phyloP scores from a whole-genome alignment of 2,329 filamentous ascomycete genomes.

The Cytospora paraplurivora region DNA sequence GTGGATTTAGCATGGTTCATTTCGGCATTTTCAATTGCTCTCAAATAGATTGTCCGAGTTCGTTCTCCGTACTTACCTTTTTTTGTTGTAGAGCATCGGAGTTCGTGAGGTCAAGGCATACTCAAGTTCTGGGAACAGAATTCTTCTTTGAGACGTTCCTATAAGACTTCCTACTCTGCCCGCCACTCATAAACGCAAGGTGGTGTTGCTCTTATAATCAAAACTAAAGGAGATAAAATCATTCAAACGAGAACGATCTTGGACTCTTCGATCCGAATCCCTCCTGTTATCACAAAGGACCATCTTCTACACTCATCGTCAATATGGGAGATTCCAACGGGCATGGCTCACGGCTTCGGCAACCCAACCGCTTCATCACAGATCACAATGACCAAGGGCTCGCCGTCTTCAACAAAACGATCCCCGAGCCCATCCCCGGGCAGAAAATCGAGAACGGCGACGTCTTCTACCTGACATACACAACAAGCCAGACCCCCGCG shows the following conservation, averaged over 20 bases:
- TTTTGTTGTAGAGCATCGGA: no score
- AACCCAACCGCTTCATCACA: conserved; percentile 37
- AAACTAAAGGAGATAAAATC: neutral
- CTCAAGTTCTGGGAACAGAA: neutral
- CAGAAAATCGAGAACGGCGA: conserved; percentile 41
- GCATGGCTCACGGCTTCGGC: conserved; percentile 15
- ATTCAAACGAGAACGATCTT: neutral
- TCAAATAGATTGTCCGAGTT: no score
- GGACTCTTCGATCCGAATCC: neutral
- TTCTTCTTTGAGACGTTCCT: no score
- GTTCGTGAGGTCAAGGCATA: neutral
- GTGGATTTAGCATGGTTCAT: no score
- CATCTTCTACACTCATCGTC: neutral
- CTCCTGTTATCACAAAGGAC: neutral
- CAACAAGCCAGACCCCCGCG: conserved; percentile 50
- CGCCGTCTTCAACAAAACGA: conserved; percentile 39
- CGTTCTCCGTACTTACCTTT: no score
- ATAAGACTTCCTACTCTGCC: neutral
- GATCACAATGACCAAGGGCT: conserved; percentile 39
- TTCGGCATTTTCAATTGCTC: no score
- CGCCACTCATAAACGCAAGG: neutral
- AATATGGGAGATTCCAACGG: conserved; percentile 19
- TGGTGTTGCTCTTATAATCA: neutral
- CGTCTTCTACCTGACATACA: conserved; percentile 40
- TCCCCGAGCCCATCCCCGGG: conserved; percentile 33